Conservation (phyloP, 768 basidiomycete genomes). For the Lanmaoa pseudosensibilis region DNA sequence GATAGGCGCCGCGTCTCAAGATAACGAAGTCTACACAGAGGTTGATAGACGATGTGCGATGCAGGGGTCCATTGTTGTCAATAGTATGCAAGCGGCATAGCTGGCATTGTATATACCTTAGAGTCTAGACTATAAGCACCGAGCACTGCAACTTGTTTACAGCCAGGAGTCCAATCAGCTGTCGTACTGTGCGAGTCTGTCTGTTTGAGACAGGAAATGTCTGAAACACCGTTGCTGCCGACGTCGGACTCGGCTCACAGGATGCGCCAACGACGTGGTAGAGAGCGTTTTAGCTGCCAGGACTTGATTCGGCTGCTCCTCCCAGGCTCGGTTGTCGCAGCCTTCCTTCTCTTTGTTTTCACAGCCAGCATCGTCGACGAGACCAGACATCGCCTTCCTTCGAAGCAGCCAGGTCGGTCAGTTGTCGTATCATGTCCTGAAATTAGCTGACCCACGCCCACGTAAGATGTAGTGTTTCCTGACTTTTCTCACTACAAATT, state of each 20-base stretch:
- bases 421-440: background rate
- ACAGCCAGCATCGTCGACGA: slow-evolving; percentile 31
- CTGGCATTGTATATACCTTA: no score
- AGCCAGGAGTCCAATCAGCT: background rate
- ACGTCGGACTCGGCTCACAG: background rate
- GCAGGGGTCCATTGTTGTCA: slow-evolving; percentile 37
- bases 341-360: slow-evolving; percentile 48
- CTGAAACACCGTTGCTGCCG: slow-evolving; percentile 15
- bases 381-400: background rate
- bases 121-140: no score
- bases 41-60: slow-evolving; percentile 51
- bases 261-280: background rate
- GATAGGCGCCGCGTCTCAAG: slow-evolving; percentile 47
- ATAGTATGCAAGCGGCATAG: no score
- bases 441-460: background rate
- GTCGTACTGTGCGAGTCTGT: background rate
- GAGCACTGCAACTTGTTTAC: no score
- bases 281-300: background rate
- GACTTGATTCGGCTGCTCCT: slow-evolving; percentile 11
- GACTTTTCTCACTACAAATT: slow-evolving; percentile 56
- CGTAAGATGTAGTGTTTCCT: slow-evolving; percentile 32
- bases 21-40: slow-evolving; percentile 46
- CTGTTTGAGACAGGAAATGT: background rate
- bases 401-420: slow-evolving; percentile 19
- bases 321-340: slow-evolving; percentile 37